A percentile compares a stretch with the other conserved stretches of the same genome.
phyloP scores from a whole-genome alignment of 1,284 basidiomycete species.

The Ustilago lituana region DNA sequence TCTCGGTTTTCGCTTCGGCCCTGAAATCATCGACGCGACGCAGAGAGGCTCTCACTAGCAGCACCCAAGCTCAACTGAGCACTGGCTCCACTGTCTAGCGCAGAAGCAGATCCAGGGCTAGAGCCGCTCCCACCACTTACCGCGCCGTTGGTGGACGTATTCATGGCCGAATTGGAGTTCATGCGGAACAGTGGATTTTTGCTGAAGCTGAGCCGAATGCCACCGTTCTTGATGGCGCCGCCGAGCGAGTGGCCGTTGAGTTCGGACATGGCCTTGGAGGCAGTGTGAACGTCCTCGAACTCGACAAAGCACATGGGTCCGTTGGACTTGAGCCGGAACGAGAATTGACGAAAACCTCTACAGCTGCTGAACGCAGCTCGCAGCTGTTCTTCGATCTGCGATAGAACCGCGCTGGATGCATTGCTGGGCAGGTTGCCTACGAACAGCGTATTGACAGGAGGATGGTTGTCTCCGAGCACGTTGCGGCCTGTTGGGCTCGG shows the following conservation, averaged over 20 bases:
- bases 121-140: conserved; percentile 13
- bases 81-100: conserved; percentile 1
- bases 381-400: conserved; percentile 84
- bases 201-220: conserved; percentile 87
- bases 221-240: conserved; percentile 86
- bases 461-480: conserved; percentile 56
- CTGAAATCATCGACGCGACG: conserved; percentile 28
- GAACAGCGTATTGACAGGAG: conserved; percentile 58
- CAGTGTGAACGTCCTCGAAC: conserved; percentile 89
- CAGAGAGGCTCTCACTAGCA: conserved; percentile 37
- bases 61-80: conserved; percentile 33
- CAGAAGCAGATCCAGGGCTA: conserved; percentile 13
- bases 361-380: conserved; percentile 81
- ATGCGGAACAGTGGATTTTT: conserved; percentile 60
- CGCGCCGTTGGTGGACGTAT: conserved; percentile 18
- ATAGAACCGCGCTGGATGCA: conserved; percentile 67
- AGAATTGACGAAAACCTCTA: conserved; percentile 87
- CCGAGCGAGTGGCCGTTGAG: conserved; percentile 89
- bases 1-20: conserved; percentile 22
- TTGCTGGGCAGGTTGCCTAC: conserved; percentile 60
- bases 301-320: conserved; percentile 93
- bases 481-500: conserved; percentile 48
- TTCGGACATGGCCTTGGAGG: conserved; percentile 84
- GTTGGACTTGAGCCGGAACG: conserved; percentile 92
- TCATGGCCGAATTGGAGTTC: conserved; percentile 49